A percentile compares a stretch with the other conserved stretches of the same genome.
Evolutionary conservation across 805 yeast genomes (phyloP).

Genomic region (Nakazawaea molendinolei): DNA sequence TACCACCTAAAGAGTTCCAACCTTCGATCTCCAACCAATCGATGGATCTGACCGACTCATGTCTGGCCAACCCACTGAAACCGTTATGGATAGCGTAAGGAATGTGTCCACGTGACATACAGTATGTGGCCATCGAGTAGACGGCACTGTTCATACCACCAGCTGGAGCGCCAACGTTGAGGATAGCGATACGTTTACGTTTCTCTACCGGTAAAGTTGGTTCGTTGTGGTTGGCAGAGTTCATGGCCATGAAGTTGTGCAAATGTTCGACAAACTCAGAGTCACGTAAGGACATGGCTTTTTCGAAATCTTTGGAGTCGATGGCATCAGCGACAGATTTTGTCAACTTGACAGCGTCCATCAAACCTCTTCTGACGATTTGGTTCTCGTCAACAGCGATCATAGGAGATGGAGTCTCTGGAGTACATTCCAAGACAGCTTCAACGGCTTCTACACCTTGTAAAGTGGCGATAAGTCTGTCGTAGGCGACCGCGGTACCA

Average conservation of each 20-base stretch:
- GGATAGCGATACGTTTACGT: slow-evolving; percentile 58
- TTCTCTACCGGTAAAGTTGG: slow-evolving; percentile 49
- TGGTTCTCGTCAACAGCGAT: slow-evolving; percentile 69
- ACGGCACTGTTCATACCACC: slow-evolving; percentile 77
- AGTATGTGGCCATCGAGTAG: slow-evolving; percentile 65
- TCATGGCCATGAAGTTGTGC: slow-evolving; percentile 55
- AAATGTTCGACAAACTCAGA: slow-evolving; percentile 62
- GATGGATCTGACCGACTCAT: slow-evolving; percentile 53
- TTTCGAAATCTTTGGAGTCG: slow-evolving; percentile 55
- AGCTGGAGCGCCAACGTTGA: slow-evolving; percentile 77
- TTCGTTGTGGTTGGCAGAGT: slow-evolving; percentile 60
- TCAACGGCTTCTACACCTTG: slow-evolving; percentile 82
- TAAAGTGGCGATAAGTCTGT: slow-evolving; percentile 63
- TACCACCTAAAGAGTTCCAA: slow-evolving; percentile 73
- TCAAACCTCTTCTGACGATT: slow-evolving; percentile 58
- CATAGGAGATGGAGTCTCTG: slow-evolving; percentile 73
- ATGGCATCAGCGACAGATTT: slow-evolving; percentile 70
- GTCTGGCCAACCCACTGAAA: slow-evolving; percentile 60
- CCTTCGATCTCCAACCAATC: slow-evolving; percentile 66
- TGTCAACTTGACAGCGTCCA: slow-evolving; percentile 68
- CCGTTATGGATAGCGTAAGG: slow-evolving; percentile 72
- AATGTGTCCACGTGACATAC: slow-evolving; percentile 69
- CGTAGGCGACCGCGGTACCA: slow-evolving; percentile 74
- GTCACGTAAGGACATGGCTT: slow-evolving; percentile 67
- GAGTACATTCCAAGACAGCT: slow-evolving; percentile 62